phyloP scores from a whole-genome alignment of 371 early-diverging fungal species.

The Vavraia culicis region DNA sequence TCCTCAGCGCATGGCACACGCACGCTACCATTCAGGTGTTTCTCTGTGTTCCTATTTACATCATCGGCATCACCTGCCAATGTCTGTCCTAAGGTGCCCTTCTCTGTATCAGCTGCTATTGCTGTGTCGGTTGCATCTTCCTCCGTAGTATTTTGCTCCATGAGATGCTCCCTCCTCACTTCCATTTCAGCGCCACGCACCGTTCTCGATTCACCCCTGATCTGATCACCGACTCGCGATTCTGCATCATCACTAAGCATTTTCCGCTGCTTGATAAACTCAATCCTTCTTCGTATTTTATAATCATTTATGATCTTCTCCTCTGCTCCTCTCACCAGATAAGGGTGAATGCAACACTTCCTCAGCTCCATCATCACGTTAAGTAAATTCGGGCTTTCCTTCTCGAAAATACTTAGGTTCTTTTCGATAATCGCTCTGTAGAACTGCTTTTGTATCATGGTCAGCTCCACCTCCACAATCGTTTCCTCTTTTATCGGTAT shows the following conservation, averaged over 20 bases:
- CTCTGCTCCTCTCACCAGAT: slow-evolving; percentile 73
- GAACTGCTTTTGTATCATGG: slow-evolving; percentile 77
- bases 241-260: slow-evolving; percentile 14
- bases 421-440: slow-evolving; percentile 83
- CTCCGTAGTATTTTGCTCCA: slow-evolving; percentile 36
- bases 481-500: slow-evolving; percentile 80
- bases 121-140: background rate
- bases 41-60: background rate
- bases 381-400: slow-evolving; percentile 62
- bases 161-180: slow-evolving; percentile 50
- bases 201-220: background rate
- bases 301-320: slow-evolving; percentile 40
- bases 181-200: background rate
- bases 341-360: slow-evolving; percentile 94
- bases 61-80: no score
- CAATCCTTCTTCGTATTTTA: slow-evolving; percentile 18
- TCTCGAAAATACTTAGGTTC: slow-evolving; percentile 59
- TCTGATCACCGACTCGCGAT: slow-evolving; percentile 6
- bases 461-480: slow-evolving; percentile 76
- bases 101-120: no score
- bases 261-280: background rate
- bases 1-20: background rate
- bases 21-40: slow-evolving; percentile 19
- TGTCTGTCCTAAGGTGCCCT: no score
- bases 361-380: slow-evolving; percentile 99